Base-by-base conservation (phyloP, 1,284 basidiomycete genomes). In the Trichosporon sp. region DNA sequence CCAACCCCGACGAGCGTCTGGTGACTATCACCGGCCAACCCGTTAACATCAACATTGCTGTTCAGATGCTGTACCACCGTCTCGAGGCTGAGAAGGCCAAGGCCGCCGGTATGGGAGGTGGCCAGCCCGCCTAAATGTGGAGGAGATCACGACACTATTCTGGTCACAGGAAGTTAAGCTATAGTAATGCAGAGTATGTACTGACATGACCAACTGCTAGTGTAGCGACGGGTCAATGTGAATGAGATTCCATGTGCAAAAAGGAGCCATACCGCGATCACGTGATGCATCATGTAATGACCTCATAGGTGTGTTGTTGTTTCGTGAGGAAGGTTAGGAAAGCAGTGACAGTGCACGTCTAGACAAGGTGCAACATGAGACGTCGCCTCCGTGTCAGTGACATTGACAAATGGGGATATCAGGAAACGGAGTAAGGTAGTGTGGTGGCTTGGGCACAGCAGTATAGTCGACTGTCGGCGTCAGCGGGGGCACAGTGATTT, bases 11-110 rank as follows among this genome's bases (percentile, higher is more conserved):
- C 69, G 96, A 98, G 84, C 86, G 96, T 76, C 84, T 98, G 78
- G 94, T 98, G 7, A 94, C 94, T 66, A 97, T 97, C 78, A 96
- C 94, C 12, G 97, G 97, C 7, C 91, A 92, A 77, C 94, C 95
- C 2, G 87, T 90, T 4, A 96, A 96, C 80, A 98, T 99, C 75
- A 95, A 98, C 84, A 93, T 95, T 89, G 97, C 97, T 2, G 94
- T 99, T 35, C 91, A 93, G 77, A 83, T 99, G 77, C 86, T 99
- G 78, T 98, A 98, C 84, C 70, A 77, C 76, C 73, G 76, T 32
- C 72, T 76, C 51, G 75, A 77, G 71, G 59, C 73, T 1, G 75
- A 77, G 71, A 78, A 76, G 72, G 73, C 73, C 61, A 74, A 74
- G 69, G 71, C 71, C 37, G 68, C 71, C 8, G 59, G 69, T 12